A percentile compares a stretch with the other conserved stretches of the same genome.
Conservation (phyloP, 2,329 filamentous ascomycete genomes). For the Didymella exigua region DNA sequence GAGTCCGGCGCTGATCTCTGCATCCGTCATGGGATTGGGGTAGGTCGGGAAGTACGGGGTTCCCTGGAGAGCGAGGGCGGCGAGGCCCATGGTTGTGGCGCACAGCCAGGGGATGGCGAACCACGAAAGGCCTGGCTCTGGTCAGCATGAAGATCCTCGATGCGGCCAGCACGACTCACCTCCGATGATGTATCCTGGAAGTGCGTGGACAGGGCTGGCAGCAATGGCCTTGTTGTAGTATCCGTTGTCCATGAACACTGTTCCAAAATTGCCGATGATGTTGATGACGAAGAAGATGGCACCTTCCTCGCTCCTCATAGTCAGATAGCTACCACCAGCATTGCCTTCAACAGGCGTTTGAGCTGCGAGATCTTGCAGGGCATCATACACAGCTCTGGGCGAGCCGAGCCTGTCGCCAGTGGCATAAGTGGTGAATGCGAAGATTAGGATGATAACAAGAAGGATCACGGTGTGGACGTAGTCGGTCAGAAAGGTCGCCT, state of each 20-base stretch:
- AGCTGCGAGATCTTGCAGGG: constrained; percentile 70
- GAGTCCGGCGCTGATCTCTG: constrained; percentile 36
- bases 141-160: constrained; percentile 25
- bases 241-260: constrained; percentile 82
- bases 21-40: constrained; percentile 38
- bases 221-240: constrained; percentile 93
- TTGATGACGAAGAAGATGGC: constrained; percentile 92
- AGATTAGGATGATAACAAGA: constrained; percentile 82
- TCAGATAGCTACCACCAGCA: constrained; percentile 78
- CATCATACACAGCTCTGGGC: constrained; percentile 77
- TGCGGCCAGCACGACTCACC: background rate
- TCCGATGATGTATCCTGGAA: constrained; percentile 67
- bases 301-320: constrained; percentile 80
- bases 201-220: constrained; percentile 79
- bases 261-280: constrained; percentile 81
- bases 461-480: constrained; percentile 86
- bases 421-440: constrained; percentile 81
- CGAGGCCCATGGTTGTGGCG: constrained; percentile 55
- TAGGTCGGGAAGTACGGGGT: constrained; percentile 53
- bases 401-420: constrained; percentile 74
- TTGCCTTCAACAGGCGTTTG: constrained; percentile 79
- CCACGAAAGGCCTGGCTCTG: constrained; percentile 48
- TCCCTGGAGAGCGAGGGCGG: constrained; percentile 51
- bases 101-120: constrained; percentile 57
- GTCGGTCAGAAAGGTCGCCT: constrained; percentile 72